Base-by-base conservation (phyloP, 1,284 basidiomycete species). In the Naganishia sp. region DNA sequence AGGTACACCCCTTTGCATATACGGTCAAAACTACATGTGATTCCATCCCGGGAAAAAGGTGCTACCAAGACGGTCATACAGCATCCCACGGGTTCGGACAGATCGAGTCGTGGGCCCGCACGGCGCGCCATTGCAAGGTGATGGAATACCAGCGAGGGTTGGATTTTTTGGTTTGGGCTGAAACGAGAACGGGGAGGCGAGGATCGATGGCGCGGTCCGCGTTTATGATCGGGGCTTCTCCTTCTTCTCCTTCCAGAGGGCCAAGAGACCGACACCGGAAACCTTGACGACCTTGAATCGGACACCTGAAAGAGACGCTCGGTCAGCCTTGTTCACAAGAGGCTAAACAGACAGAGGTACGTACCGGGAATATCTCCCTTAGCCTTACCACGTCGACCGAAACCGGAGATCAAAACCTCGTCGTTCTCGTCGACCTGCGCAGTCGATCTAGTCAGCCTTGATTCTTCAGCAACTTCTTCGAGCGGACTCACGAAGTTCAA, bases 241-340 rank as follows among this genome's bases (percentile, higher is more conserved):
- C 90, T 97, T 97, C 87, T 97, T 97, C 87, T 97, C 94, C 82
- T 94, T 94, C 94, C 94, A 97, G 76, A 95, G 85, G 73, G 93
- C 93, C 72, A 96, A 87, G 70, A 99, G 87, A 85, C 95, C 95
- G 74, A 99, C 96, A 82, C 96, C 96, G 65, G 96, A 96, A 60
- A 98, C 95, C 85, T 99, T 99, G 77, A 99, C 96, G 75, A 98
- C 89, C 85, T 99, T 99, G 91, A 98, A 99, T 74, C 96, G 92
- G 73, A 99, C 65, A 60, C 57, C 92, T 85, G 90, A 3, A 43
- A 18, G 32, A 32, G 25, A 32, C 39, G 2, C 31, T 9, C 31
- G 13, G 23, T 35, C 61, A 18, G 42, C 3, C 32, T 50, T 31
- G 1, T 10, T 4, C 2, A 45, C 43, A 18, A 55, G 41, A 32